Evolutionary conservation across 164 flowering plant genomes (phyloP), one percentile per base, ranked within the genome.

Genomic region (Cinnamomum chago): DNA sequence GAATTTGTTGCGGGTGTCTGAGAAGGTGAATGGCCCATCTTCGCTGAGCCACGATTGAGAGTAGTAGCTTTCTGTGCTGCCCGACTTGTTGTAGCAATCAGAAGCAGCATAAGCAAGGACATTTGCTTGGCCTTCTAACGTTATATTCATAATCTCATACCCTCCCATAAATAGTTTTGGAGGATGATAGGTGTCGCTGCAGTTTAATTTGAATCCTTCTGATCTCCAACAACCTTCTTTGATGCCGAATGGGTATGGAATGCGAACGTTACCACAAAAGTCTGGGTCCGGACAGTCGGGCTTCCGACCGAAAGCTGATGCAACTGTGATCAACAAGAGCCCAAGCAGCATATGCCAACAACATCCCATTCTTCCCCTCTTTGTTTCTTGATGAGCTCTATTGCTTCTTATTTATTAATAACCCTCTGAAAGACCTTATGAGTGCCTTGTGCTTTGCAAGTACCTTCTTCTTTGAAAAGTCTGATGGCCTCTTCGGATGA

Each of bases 181-280:
- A 9, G 67, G 27, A 25, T 24, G 24, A 0, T 20, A 15, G 4
- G 23, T 23, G 0, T 40, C 9, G 2, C 3, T 50, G 3, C 72
- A 70, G 18, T 3, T 1, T 20, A 70, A 13, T 1, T 13, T 3
- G 72, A 70, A 70, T 24, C 11, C 28, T 23, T 22, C 10, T 50
- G n/a, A n/a, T n/a, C 9, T 22, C 22, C 27, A 1, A 23, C 72
- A 70, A 30, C 28, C 58, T 18, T 23, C n/a, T 14, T 18, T 27
- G 52, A 70, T 10, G 28, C 72, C 72, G 27, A 70, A 70, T 7
- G 72, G 72, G 72, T 70, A 70, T 7, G 62, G 72, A 24, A 70
- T 35, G 18, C 7, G 23, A 14, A 70, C 28, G 30, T 50, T 24
- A 58, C 72, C 72, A 9, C 72, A 70, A 1, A 1, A 25, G 0